Base-by-base conservation (phyloP, 129 eudicot genomes). In the Silybum marianum region DNA sequence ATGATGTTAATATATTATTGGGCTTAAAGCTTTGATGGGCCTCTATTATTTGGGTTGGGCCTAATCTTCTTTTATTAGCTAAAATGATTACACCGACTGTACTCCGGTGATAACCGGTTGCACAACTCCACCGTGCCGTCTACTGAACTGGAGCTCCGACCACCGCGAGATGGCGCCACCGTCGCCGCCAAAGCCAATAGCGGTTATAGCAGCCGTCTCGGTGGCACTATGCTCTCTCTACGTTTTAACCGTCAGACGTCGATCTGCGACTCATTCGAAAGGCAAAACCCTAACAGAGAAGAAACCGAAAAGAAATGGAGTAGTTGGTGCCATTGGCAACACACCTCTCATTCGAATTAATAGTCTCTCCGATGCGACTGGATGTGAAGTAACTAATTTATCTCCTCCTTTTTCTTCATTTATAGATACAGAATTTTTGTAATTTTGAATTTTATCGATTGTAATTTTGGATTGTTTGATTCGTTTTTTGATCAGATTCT, bases 301-400 rank as follows among this genome's bases (percentile, higher is more conserved):
- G 28, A 92, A 84, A 74, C 63, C 39, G 12, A 75, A 78, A 30
- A 79, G 80, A 51, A 90, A 82, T 21, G 99, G 99, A 73, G 23
- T 93, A 3, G 77, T 96, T 58, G 89, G 83, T 44, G 97, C 98
- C 39, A 87, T 96, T 54, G 99, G 98, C 22, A 91, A 96, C 82
- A 93, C 98, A 48, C 99, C 97, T 73, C 90, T 96, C 0, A 96
- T 96, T 77, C 90, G 99, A 62, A 91, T 96, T 67, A 83, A 91
- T 58, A 91, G 98, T 81, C 93, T 96, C 71, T 96, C 99, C 23
- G 91, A 93, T 25, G 99, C 98, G 19, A 93, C 99, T 74, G 99
- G 99, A 0, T 96, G 99, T 74, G 90, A 96, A 71, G 99, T 93
- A 89, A 71, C 4, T 26, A 16, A 7, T 25, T 51, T 63, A 62